phyloP scores from a whole-genome alignment of 495 filamentous ascomycete species.

The Penicillium lividum region DNA sequence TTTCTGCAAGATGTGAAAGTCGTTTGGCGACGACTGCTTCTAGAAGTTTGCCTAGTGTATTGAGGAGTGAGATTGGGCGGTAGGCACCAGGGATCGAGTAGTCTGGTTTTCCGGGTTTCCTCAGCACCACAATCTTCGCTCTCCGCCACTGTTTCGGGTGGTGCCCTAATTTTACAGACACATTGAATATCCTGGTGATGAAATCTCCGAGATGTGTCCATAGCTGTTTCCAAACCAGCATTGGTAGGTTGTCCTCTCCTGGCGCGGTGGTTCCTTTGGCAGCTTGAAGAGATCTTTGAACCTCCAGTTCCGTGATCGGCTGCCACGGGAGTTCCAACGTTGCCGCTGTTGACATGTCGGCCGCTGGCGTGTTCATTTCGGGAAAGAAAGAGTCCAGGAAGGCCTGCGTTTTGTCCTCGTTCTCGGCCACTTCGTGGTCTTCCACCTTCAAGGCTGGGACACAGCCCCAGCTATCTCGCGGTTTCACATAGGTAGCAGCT shows the following conservation, averaged over 20 bases:
- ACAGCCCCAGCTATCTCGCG: slow-evolving; percentile 19
- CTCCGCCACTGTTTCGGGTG: slow-evolving; percentile 21
- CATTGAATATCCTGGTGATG: slow-evolving; percentile 6
- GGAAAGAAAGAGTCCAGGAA: slow-evolving; percentile 33
- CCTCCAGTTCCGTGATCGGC: slow-evolving; percentile 27
- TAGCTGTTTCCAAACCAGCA: slow-evolving; percentile 21
- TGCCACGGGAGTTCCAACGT: slow-evolving; percentile 19
- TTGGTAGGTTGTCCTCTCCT: too few relatives aligned
- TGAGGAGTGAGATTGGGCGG: slow-evolving; percentile 30
- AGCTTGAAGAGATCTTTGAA: slow-evolving; percentile 20
- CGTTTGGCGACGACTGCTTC: slow-evolving; percentile 21
- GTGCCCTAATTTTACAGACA: slow-evolving; percentile 21
- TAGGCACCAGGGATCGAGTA: slow-evolving; percentile 23
- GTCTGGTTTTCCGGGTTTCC: slow-evolving; percentile 27
- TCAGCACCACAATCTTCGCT: slow-evolving; percentile 26
- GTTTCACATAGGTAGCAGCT: slow-evolving; percentile 27
- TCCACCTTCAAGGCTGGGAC: slow-evolving; percentile 17
- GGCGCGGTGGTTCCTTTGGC: slow-evolving; percentile 27
- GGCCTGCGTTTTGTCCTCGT: slow-evolving; percentile 25
- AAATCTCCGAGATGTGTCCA: slow-evolving; percentile 18
- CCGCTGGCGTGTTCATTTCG: slow-evolving; percentile 18
- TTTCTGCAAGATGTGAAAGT: too few relatives aligned
- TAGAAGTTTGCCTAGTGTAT: slow-evolving; percentile 28
- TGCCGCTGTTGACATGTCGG: background rate
- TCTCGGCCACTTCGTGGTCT: slow-evolving; percentile 12